Evolutionary conservation across 108 stramenopile genomes (phyloP).

Genomic region (Epithemia pelagica): DNA sequence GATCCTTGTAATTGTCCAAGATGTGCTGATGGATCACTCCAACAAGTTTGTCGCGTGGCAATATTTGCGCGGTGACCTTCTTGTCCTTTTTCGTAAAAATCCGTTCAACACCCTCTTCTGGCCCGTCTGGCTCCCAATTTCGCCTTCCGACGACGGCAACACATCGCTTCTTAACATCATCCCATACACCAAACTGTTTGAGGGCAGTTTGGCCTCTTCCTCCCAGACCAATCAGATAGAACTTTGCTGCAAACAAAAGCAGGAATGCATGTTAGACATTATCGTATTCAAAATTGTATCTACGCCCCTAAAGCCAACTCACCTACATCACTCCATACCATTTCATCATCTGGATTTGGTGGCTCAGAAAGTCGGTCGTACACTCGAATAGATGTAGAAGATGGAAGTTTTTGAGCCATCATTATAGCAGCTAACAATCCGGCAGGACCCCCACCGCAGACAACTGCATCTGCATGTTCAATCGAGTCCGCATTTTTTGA

Average conservation of each 20-base stretch:
- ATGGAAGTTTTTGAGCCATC: slow-evolving; percentile 34
- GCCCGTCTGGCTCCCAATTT: slow-evolving; percentile 71
- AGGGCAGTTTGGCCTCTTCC: slow-evolving; percentile 75
- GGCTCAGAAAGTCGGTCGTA: slow-evolving; percentile 57
- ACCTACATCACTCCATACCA: slow-evolving; percentile 48
- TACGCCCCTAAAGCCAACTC: no score
- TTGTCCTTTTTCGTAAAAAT: slow-evolving; percentile 48
- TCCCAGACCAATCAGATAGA: slow-evolving; percentile 71
- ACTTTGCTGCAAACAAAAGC: slow-evolving; percentile 33
- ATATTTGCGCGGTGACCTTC: slow-evolving; percentile 56
- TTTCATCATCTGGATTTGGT: slow-evolving; percentile 46
- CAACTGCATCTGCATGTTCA: slow-evolving; percentile 30
- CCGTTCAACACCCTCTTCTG: slow-evolving; percentile 49
- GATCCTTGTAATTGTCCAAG: slow-evolving; percentile 31
- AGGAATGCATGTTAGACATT: neutral
- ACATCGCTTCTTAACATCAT: slow-evolving; percentile 44
- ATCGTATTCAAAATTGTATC: no score
- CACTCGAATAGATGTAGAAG: slow-evolving; percentile 32
- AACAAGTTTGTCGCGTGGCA: slow-evolving; percentile 74
- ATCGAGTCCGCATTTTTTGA: neutral
- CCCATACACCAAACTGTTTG: slow-evolving; percentile 62
- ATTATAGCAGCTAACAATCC: slow-evolving; percentile 63
- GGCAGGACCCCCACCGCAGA: slow-evolving; percentile 68
- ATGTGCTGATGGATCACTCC: slow-evolving; percentile 63
- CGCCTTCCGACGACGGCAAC: slow-evolving; percentile 65